A percentile compares a stretch with the other conserved stretches of the same genome.
These are phyloP conservation scores for Oxyria digyna DNA, from an alignment of 148 eudicot species.

Conservation along the genomic window DNA sequence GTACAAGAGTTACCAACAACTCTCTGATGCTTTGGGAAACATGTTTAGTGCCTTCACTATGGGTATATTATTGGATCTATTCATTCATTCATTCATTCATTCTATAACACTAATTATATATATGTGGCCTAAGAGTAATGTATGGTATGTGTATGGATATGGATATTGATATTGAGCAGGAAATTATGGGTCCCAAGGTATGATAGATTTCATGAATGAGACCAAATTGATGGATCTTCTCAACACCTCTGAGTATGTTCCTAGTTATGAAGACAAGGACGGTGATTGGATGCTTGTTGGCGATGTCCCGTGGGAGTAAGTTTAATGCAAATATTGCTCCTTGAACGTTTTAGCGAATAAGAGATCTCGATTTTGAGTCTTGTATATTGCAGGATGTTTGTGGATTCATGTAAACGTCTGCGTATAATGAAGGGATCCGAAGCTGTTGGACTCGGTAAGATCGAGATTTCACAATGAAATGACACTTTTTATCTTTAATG, in stretches of 20 bases:
- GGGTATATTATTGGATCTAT: too few species aligned
- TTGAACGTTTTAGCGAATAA: neutral
- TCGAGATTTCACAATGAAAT: too few species aligned
- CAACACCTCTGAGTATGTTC: slow-evolving; percentile 58
- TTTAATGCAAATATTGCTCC: neutral
- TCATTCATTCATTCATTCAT: too few species aligned
- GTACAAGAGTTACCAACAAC: slow-evolving; percentile 46
- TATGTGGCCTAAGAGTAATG: too few species aligned
- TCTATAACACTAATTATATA: too few species aligned
- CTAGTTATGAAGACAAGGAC: slow-evolving; percentile 64
- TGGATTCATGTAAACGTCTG: slow-evolving; percentile 55
- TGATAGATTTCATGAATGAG: slow-evolving; percentile 70
- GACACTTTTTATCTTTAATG: too few species aligned
- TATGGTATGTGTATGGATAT: neutral
- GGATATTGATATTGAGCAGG: slow-evolving; percentile 18
- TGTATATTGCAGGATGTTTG: slow-evolving; percentile 40
- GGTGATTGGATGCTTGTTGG: slow-evolving; percentile 83
- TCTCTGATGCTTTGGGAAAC: slow-evolving; percentile 53
- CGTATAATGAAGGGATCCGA: slow-evolving; percentile 74
- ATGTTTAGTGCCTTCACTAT: slow-evolving; percentile 64
- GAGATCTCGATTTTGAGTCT: too few species aligned
- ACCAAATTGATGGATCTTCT: slow-evolving; percentile 53
- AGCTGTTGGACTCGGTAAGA: slow-evolving; percentile 58
- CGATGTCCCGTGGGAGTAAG: slow-evolving; percentile 74
- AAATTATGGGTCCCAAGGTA: slow-evolving; percentile 49